Evolutionary conservation across 805 yeast species (phyloP).

Genomic region (Wickerhamiella lipophila): DNA sequence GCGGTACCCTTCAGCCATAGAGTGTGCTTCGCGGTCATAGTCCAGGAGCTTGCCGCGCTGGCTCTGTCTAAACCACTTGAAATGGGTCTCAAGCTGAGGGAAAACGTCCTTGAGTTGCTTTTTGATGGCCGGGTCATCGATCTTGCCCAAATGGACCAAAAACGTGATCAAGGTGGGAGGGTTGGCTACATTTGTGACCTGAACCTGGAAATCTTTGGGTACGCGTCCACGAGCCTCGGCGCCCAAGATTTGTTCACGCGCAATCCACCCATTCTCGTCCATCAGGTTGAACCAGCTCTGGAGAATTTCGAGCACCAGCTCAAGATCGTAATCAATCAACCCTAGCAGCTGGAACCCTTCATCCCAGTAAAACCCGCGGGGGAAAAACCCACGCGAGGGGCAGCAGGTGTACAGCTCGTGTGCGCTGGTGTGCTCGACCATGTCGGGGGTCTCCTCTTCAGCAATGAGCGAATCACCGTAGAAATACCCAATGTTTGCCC

Average conservation of each 20-base stretch:
- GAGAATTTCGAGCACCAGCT: slow-evolving; percentile 63
- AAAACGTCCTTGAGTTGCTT: slow-evolving; percentile 40
- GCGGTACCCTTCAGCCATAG: slow-evolving; percentile 56
- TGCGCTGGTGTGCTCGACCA: background rate
- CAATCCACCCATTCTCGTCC: slow-evolving; percentile 92
- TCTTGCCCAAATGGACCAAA: slow-evolving; percentile 36
- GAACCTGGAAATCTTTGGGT: slow-evolving; percentile 70
- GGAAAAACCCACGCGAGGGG: slow-evolving; percentile 89
- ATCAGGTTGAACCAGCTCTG: slow-evolving; percentile 79
- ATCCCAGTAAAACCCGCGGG: slow-evolving; percentile 97
- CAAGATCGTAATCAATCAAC: slow-evolving; percentile 68
- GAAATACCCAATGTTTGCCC: slow-evolving; percentile 85
- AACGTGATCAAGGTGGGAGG: slow-evolving; percentile 83
- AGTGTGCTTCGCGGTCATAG: slow-evolving; percentile 45
- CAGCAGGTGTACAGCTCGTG: slow-evolving; percentile 53
- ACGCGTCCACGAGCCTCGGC: slow-evolving; percentile 81
- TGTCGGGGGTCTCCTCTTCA: slow-evolving; percentile 46
- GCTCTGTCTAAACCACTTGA: slow-evolving; percentile 69
- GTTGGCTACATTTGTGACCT: slow-evolving; percentile 80
- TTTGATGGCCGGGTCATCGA: slow-evolving; percentile 1
- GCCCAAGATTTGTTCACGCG: slow-evolving; percentile 88
- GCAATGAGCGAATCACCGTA: slow-evolving; percentile 70
- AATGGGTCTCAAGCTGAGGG: slow-evolving; percentile 65
- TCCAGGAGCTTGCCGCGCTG: slow-evolving; percentile 66
- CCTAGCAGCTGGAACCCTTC: slow-evolving; percentile 92